Base-by-base conservation (phyloP, 495 filamentous ascomycete genomes). In the Symbiotaphrina buchneri region DNA sequence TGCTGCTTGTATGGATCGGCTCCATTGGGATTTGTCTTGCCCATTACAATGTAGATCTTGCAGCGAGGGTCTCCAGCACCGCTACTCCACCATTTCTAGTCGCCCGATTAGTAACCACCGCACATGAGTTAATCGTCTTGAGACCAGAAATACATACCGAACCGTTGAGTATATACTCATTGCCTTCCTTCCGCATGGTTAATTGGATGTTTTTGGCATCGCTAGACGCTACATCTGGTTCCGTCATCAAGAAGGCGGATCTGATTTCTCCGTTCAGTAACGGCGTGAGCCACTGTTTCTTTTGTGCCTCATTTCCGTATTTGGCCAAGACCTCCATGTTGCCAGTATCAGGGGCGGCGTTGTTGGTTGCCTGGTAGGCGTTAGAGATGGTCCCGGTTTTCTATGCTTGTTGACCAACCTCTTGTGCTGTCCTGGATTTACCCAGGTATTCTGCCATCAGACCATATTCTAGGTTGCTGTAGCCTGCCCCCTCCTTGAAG, bases 301-400 rank as follows among this genome's bases (percentile, higher is more conserved):
- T 91, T 56, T 92, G 83, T n/a, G 59, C 69, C 0, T 83, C 77
- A 36, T 75, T 84, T 13, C 77, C 84, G 45, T 93, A 93, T 54
- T 87, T 91, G 43, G 84, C 83, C 32, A 93, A 48, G 20, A 92
- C 81, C 45, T 93, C 83, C 83, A 93, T 92, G 48, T 93, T 93
- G 5, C 83, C 83, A 0, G 83, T 92, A 48, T 93, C 83, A 4
- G 83, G 83, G 8, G 83, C 83, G 18, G 83, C 64, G 45, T 81
- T 90, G 48, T 93, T 93, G 39, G 76, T 79, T 6, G 84, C 82
- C 64, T 68, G 5, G 15, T 15, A 36, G 6, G 25, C 10, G 21
- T 18, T 11, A 10, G 10, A 13, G 21, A 7, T 27, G 32, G 6
- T 32, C 32, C 21, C 13, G 10, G 10, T 22, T 1, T 18, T 10